phyloP scores from a whole-genome alignment of 176 grass and related monocot genomes.

The Carex cristatella region DNA sequence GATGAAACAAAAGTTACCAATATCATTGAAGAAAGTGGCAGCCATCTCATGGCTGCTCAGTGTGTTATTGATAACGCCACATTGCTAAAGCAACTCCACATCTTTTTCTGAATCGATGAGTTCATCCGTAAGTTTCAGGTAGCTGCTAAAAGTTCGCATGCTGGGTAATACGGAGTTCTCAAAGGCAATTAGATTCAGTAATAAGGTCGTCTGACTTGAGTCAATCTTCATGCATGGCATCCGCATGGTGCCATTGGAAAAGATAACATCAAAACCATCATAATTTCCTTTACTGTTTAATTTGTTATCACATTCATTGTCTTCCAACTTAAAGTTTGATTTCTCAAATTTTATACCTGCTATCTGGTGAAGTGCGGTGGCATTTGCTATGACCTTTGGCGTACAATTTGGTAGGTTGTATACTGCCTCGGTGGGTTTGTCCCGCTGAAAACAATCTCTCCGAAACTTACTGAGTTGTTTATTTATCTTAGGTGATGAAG shows the following conservation, averaged over 20 bases:
- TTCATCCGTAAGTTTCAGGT: neutral
- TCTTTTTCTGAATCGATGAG: slow-evolving; percentile 7
- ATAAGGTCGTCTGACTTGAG: neutral
- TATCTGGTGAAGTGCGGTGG: too few relatives aligned
- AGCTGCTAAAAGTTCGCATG: neutral
- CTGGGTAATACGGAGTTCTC: neutral
- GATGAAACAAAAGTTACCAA: neutral
- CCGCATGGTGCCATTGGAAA: neutral
- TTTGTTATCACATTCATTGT: neutral
- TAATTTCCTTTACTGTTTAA: neutral
- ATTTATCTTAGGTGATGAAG: too few relatives aligned
- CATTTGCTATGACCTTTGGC: too few relatives aligned
- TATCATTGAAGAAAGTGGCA: slow-evolving; percentile 10
- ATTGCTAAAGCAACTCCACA: slow-evolving; percentile 3
- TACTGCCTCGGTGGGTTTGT: too few relatives aligned
- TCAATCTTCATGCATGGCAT: neutral
- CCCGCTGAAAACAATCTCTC: too few relatives aligned
- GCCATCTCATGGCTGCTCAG: neutral
- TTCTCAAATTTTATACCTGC: too few relatives aligned
- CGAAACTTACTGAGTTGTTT: too few relatives aligned
- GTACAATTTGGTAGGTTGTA: too few relatives aligned
- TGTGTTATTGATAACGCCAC: neutral
- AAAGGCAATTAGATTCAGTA: neutral
- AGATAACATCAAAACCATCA: neutral
- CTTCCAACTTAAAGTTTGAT: too few relatives aligned